phyloP scores from a whole-genome alignment of 495 filamentous ascomycete species.

The Sordaria brevicollis region DNA sequence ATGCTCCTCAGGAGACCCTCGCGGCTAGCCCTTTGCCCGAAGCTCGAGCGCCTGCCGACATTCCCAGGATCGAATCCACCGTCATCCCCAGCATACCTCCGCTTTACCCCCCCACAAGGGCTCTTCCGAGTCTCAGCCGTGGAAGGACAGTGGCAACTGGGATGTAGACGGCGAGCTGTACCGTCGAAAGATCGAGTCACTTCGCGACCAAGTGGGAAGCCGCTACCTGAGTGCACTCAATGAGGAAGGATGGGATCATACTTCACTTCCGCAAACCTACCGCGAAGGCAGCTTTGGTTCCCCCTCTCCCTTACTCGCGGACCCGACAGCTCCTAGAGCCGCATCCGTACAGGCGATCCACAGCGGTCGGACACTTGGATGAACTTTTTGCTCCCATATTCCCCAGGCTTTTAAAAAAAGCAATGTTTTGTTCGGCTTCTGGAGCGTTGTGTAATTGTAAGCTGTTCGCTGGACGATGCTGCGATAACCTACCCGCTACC shows the following conservation, averaged over 20 bases:
- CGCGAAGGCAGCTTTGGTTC: conserved; percentile 29
- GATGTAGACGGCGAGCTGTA: conserved; percentile 67
- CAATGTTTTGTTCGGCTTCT: conserved; percentile 1
- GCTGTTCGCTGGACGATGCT: conserved; percentile 5
- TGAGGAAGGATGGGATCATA: conserved; percentile 56
- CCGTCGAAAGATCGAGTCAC: conserved; percentile 70
- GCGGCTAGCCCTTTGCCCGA: conserved; percentile 20
- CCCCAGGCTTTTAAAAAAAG: conserved; percentile 9
- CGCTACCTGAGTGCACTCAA: conserved; percentile 78
- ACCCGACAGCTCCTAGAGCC: conserved; percentile 32
- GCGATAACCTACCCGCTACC: conserved; percentile 7
- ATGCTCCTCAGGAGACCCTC: conserved; percentile 8
- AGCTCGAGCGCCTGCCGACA: conserved; percentile 22
- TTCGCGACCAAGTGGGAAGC: conserved; percentile 73
- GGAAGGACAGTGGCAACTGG: conserved; percentile 48
- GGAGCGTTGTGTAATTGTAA: conserved; percentile 8
- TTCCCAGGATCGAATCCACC: conserved; percentile 37
- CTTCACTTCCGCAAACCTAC: conserved; percentile 24
- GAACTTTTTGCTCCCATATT: conserved; percentile 22
- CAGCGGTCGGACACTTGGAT: conserved; percentile 38
- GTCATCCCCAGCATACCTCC: conserved; percentile 32
- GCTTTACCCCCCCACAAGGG: conserved; percentile 27
- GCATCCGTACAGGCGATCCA: conserved; percentile 40
- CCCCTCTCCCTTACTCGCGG: conserved; percentile 30
- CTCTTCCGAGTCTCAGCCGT: conserved; percentile 25